Percentiles rank a stretch among this genome's conserved stretches.
phyloP scores from a whole-genome alignment of 192 early-diverging fungal species.

The Paraglomus occultum region DNA sequence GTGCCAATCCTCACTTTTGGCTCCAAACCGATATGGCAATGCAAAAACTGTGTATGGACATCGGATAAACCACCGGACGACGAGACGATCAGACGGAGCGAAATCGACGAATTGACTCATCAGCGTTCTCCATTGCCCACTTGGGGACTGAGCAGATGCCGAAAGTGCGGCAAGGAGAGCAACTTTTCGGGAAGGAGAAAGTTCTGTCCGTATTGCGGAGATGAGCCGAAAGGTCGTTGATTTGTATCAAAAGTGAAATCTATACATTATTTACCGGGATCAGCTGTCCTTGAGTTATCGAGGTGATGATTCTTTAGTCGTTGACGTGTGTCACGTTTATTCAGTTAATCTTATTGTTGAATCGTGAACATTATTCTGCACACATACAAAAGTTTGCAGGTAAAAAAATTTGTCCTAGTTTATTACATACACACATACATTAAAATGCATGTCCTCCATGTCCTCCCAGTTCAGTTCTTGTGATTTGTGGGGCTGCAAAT shows the following conservation, averaged over 20 bases:
- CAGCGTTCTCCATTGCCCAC: slow-evolving; percentile 1
- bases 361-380: too few species aligned
- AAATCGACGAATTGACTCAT: neutral
- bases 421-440: too few species aligned
- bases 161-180: slow-evolving; percentile 3
- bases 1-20: neutral
- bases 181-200: slow-evolving; percentile 8
- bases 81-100: neutral
- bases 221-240: too few species aligned
- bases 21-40: slow-evolving; percentile 5
- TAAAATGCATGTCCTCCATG: too few species aligned
- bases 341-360: too few species aligned
- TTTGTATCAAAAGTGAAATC: neutral
- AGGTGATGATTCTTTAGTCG: neutral
- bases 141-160: slow-evolving; percentile 10
- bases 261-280: too few species aligned
- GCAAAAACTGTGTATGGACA: slow-evolving; percentile 7
- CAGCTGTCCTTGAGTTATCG: neutral
- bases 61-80: neutral
- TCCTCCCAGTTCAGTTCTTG: too few species aligned
- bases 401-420: too few species aligned
- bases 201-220: slow-evolving; percentile 13
- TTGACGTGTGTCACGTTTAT: neutral
- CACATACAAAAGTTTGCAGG: too few species aligned
- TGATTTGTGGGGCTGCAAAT: too few species aligned